Evolutionary conservation across 257 asterid genomes (phyloP).

Genomic region (Solanum paucissectum): DNA sequence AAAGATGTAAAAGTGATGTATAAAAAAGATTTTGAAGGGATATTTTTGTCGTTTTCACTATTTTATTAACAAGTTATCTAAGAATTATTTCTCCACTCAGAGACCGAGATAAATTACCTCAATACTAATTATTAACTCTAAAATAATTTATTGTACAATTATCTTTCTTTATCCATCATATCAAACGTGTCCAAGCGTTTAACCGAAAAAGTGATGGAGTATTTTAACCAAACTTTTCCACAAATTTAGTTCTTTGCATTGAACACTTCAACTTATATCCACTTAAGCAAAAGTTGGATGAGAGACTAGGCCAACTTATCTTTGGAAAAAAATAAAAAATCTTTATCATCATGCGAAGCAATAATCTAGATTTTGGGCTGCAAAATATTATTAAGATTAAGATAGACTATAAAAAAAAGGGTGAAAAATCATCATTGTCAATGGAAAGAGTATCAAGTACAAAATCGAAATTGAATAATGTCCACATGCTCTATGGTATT

Average conservation of each 20-base stretch:
- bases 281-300: not conserved
- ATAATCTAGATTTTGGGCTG: not conserved
- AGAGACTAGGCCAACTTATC: not conserved
- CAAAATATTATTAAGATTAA: not conserved
- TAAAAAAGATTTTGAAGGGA: too few relatives aligned
- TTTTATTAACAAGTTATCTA: too few relatives aligned
- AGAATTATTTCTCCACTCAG: too few relatives aligned
- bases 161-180: too few relatives aligned
- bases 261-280: not conserved
- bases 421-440: not conserved
- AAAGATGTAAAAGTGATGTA: too few relatives aligned
- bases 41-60: too few relatives aligned
- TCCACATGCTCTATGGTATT: not conserved
- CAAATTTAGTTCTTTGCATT: not conserved
- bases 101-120: too few relatives aligned
- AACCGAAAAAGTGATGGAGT: not conserved
- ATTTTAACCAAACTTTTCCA: not conserved
- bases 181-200: not conserved
- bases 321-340: not conserved
- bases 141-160: too few relatives aligned
- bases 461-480: not conserved
- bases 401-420: not conserved
- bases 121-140: too few relatives aligned
- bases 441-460: not conserved
- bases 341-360: not conserved